These are phyloP conservation scores for Lunularia cruciata DNA, from an alignment of 225 moss, liverwort and hornwort species.

Conservation along the genomic window DNA sequence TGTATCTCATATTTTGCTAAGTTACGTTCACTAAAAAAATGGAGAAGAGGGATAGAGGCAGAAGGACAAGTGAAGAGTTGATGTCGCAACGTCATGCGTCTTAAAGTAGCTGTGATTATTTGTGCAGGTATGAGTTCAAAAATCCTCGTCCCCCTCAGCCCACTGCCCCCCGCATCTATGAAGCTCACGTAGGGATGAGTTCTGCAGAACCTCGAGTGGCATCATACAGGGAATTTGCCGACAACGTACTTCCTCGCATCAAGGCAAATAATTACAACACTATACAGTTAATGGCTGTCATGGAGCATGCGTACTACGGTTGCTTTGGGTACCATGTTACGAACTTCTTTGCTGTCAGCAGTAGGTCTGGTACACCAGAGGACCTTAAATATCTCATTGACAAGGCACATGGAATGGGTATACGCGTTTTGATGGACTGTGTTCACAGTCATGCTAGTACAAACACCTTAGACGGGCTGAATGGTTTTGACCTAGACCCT, in stretches of 20 bases:
- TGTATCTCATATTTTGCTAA: no score
- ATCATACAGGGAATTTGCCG: slow-evolving; percentile 86
- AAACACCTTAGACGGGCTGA: slow-evolving; percentile 79
- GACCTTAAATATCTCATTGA: slow-evolving; percentile 92
- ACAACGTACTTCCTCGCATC: slow-evolving; percentile 78
- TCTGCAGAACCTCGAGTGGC: slow-evolving; percentile 74
- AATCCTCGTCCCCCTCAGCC: slow-evolving; percentile 70
- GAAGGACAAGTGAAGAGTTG: no score
- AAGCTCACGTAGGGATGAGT: slow-evolving; percentile 98
- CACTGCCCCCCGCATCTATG: slow-evolving; percentile 79
- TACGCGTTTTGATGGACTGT: slow-evolving; percentile 87
- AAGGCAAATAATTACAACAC: slow-evolving; percentile 94
- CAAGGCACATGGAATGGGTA: slow-evolving; percentile 79
- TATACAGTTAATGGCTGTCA: slow-evolving; percentile 85
- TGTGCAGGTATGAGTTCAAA: slow-evolving; percentile 66
- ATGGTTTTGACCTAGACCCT: slow-evolving; percentile 84
- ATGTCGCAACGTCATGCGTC: no score
- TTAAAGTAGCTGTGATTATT: neutral
- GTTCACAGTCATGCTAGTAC: slow-evolving; percentile 93
- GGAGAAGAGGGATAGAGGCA: neutral
- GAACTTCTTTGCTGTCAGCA: slow-evolving; percentile 88
- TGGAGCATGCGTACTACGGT: slow-evolving; percentile 95
- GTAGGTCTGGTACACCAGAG: slow-evolving; percentile 91
- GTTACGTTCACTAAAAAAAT: no score
- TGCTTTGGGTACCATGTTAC: slow-evolving; percentile 96